Conservation (phyloP, 1,284 basidiomycete genomes). For the Agroathelia rolfsii region DNA sequence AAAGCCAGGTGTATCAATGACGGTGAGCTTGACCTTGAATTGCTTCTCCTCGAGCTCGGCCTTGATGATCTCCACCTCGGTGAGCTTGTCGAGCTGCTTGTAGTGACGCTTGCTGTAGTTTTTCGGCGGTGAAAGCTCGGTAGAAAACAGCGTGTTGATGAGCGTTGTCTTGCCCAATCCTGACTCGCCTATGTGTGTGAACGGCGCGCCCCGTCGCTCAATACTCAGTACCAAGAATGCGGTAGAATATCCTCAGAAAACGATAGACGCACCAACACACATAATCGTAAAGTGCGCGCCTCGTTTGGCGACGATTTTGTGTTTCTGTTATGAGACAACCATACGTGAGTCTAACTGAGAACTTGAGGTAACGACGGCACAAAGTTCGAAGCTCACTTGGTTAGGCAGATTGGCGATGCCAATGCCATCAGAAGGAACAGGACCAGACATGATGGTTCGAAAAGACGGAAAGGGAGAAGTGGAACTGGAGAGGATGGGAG, state of each 20-base stretch:
- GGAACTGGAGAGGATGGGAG: too few species aligned
- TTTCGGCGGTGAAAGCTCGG: conserved; percentile 87
- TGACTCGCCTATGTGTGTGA: conserved; percentile 93
- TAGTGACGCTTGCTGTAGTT: conserved; percentile 87
- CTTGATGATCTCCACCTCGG: conserved; percentile 95
- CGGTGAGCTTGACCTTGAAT: conserved; percentile 98
- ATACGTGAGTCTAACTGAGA: too few species aligned
- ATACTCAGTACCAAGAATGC: too few species aligned
- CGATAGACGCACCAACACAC: conserved; percentile 84
- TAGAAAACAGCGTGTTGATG: conserved; percentile 99
- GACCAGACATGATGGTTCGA: too few species aligned
- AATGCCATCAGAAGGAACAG: too few species aligned
- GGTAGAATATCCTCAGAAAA: neutral
- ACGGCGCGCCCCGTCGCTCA: too few species aligned
- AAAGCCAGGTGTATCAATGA: conserved; percentile 98
- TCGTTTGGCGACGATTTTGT: conserved; percentile 94
- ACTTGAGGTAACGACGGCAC: too few species aligned
- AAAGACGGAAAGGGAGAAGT: too few species aligned
- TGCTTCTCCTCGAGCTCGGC: conserved; percentile 97
- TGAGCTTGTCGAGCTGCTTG: conserved; percentile 98
- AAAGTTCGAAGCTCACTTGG: conserved; percentile 56
- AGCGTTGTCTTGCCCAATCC: conserved; percentile 92
- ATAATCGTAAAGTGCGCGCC: conserved; percentile 99
- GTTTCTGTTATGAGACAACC: conserved; percentile 46
- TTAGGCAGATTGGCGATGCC: conserved; percentile 94